phyloP scores from a whole-genome alignment of 371 early-diverging fungal species.

The Cokeromyces recurvatus region DNA sequence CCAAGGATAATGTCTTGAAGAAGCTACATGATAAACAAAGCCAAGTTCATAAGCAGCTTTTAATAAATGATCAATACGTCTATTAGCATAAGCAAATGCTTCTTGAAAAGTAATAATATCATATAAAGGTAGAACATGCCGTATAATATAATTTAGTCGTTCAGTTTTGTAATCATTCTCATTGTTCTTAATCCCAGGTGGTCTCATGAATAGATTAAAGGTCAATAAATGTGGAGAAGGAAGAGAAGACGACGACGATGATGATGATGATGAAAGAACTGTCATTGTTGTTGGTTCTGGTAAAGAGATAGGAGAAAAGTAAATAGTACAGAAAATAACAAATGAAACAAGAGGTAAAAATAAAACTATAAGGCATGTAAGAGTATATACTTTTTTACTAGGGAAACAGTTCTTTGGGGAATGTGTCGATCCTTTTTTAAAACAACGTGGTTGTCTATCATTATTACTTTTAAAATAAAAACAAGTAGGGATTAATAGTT shows the following conservation, averaged over 20 bases:
- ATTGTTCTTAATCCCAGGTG: conserved; percentile 76
- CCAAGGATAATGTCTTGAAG: conserved; percentile 56
- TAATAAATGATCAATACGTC: conserved; percentile 51
- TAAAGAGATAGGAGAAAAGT: conserved; percentile 19
- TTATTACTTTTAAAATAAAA: too few relatives aligned
- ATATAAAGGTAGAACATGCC: conserved; percentile 57
- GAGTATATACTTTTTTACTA: too few relatives aligned
- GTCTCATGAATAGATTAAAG: conserved; percentile 82
- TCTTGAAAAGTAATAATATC: conserved; percentile 84
- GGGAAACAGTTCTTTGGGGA: too few relatives aligned
- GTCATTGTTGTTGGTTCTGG: conserved; percentile 15
- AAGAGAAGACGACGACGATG: conserved; percentile 12
- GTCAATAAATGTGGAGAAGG: conserved; percentile 59
- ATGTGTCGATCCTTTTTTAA: too few relatives aligned
- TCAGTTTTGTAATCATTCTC: conserved; percentile 72
- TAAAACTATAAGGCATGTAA: too few relatives aligned
- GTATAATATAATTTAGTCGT: conserved; percentile 63
- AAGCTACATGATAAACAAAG: conserved; percentile 51
- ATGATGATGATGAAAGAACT: too few relatives aligned
- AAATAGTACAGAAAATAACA: conserved; percentile 11
- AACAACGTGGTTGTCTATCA: too few relatives aligned
- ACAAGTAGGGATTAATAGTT: too few relatives aligned
- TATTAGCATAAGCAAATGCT: conserved; percentile 70
- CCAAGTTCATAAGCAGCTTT: conserved; percentile 63
- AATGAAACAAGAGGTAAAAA: too few relatives aligned